Conservation (phyloP, 345 rosid genomes). For the Eutrema heterophyllum region DNA sequence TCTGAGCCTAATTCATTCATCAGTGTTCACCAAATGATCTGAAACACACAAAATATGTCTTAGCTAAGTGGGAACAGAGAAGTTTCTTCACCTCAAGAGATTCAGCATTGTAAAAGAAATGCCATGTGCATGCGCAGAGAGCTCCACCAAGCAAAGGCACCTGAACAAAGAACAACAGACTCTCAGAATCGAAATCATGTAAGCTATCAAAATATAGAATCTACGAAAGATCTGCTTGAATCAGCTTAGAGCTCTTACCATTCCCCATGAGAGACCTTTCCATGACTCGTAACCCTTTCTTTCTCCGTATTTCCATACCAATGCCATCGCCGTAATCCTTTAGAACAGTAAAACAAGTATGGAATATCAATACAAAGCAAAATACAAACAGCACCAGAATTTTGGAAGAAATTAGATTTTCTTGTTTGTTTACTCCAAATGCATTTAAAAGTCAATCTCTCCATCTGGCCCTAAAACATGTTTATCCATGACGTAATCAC, state of each 20-base stretch:
- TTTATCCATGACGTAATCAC: not conserved
- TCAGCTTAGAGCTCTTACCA: conserved; percentile 49
- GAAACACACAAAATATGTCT: not conserved
- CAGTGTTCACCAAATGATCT: not conserved
- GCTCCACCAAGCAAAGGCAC: conserved; percentile 98
- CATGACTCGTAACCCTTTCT: conserved; percentile 78
- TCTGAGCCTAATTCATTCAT: not conserved
- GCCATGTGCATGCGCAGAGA: conserved; percentile 95
- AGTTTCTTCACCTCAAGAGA: conserved; percentile 70
- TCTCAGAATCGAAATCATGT: conserved; percentile 35
- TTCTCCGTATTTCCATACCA: conserved; percentile 97
- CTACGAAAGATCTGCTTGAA: not conserved
- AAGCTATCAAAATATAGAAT: not conserved
- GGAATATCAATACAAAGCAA: not conserved
- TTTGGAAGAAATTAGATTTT: not conserved
- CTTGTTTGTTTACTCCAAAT: no score
- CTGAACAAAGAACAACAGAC: conserved; percentile 35
- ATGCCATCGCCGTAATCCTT: conserved; percentile 87
- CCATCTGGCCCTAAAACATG: not conserved
- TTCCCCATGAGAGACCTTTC: conserved; percentile 98
- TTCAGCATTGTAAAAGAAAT: conserved; percentile 90
- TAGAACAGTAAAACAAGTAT: not conserved
- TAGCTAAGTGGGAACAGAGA: not conserved
- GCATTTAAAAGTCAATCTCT: not conserved
- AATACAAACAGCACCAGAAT: not conserved